These are phyloP conservation scores for Irpex sp. DNA, from an alignment of 1,284 basidiomycete species.

Conservation along the genomic window DNA sequence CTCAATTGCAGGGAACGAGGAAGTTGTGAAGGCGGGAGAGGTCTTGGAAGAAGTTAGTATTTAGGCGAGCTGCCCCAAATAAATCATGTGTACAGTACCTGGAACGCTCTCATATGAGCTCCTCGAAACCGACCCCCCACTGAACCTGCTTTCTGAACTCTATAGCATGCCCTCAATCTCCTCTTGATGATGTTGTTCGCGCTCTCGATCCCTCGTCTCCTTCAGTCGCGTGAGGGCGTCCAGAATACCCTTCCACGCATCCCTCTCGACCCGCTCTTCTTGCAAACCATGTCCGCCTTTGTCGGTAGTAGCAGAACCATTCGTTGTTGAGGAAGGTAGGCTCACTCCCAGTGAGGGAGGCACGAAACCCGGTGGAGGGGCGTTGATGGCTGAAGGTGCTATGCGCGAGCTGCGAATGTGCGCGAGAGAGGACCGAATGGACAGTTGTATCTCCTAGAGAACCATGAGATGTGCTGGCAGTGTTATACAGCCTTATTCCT, in stretches of 20 bases:
- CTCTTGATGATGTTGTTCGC: constrained; percentile 3
- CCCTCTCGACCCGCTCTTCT: constrained; percentile 69
- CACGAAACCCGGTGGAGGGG: constrained; percentile 65
- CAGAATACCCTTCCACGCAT: constrained; percentile 73
- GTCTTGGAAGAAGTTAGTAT: constrained; percentile 41
- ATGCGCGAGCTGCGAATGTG: constrained; percentile 80
- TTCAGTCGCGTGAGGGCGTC: constrained; percentile 62
- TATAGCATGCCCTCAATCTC: neutral
- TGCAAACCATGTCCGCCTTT: constrained; percentile 56
- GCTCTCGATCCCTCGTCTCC: constrained; percentile 31
- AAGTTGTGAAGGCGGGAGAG: constrained; percentile 57
- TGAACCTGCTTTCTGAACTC: no score
- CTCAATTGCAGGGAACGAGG: constrained; percentile 46
- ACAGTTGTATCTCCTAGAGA: constrained; percentile 63
- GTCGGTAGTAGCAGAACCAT: constrained; percentile 14
- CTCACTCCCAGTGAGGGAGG: constrained; percentile 77
- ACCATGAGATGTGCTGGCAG: neutral
- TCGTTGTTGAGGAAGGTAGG: constrained; percentile 42
- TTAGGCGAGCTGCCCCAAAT: constrained; percentile 5
- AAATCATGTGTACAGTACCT: neutral
- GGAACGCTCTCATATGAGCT: no score
- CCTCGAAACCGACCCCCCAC: no score
- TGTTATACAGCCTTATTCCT: neutral
- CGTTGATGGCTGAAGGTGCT: constrained; percentile 76
- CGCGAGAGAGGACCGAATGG: constrained; percentile 72